phyloP scores from a whole-genome alignment of 1,284 basidiomycete genomes.

The Ustilago esculenta region DNA sequence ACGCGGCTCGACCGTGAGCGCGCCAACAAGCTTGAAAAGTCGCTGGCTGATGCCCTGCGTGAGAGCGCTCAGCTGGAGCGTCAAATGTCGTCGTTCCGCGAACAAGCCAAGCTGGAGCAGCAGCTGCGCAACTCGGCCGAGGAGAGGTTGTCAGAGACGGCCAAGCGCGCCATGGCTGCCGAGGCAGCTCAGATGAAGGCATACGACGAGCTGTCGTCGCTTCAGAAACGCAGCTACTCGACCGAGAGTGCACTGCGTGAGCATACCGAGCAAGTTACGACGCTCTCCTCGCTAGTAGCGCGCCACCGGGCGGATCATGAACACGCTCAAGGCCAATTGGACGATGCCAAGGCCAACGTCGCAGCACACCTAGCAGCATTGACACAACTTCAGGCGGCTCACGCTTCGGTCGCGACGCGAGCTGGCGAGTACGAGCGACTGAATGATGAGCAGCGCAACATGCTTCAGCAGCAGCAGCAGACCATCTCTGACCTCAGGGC shows the following conservation, averaged over 20 bases:
- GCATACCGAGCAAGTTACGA: slow-evolving; percentile 78
- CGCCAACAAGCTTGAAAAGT: slow-evolving; percentile 80
- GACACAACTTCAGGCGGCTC: slow-evolving; percentile 82
- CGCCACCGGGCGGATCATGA: slow-evolving; percentile 83
- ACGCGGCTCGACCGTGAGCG: slow-evolving; percentile 82
- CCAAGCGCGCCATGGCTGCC: slow-evolving; percentile 81
- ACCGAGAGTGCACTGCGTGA: slow-evolving; percentile 81
- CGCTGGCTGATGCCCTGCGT: slow-evolving; percentile 77
- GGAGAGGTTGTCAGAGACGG: slow-evolving; percentile 80
- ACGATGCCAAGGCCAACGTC: slow-evolving; percentile 71
- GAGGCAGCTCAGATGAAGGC: slow-evolving; percentile 81
- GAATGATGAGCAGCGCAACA: slow-evolving; percentile 69
- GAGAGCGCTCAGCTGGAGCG: slow-evolving; percentile 79
- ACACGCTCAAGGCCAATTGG: slow-evolving; percentile 75
- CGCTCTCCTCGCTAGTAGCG: slow-evolving; percentile 79
- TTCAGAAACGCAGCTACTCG: slow-evolving; percentile 76
- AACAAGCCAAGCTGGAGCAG: slow-evolving; percentile 73
- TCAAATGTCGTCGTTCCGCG: slow-evolving; percentile 70
- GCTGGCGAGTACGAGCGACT: slow-evolving; percentile 82
- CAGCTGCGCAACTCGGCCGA: slow-evolving; percentile 77
- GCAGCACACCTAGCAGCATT: slow-evolving; percentile 87
- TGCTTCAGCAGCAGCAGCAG: slow-evolving; percentile 64
- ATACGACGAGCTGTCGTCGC: slow-evolving; percentile 76
- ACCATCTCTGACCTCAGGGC: slow-evolving; percentile 80
- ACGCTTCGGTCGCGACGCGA: slow-evolving; percentile 80